Percentiles rank a stretch among this genome's conserved stretches.
Evolutionary conservation across 2,329 filamentous ascomycete genomes (phyloP).

Genomic region (Aspergillus persii): DNA sequence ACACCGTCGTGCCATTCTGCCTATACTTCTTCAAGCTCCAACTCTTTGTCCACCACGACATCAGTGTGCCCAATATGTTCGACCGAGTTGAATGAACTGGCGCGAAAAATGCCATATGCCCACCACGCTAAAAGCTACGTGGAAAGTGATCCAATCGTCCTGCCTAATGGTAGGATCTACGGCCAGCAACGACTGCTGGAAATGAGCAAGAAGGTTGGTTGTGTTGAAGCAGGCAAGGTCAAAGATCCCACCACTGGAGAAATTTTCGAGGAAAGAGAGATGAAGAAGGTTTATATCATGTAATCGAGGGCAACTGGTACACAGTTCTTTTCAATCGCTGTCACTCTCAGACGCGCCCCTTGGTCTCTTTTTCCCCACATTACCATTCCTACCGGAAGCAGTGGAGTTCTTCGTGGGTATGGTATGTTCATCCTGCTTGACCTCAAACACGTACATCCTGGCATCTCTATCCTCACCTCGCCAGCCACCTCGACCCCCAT

Average conservation of each 20-base stretch:
- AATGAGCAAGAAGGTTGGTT: slow-evolving; percentile 74
- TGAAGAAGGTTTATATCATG: slow-evolving; percentile 90
- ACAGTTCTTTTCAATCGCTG: slow-evolving; percentile 22
- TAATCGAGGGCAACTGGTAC: slow-evolving; percentile 38
- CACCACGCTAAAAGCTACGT: slow-evolving; percentile 93
- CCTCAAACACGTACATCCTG: slow-evolving; percentile 47
- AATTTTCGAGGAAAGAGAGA: slow-evolving; percentile 58
- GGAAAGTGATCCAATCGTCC: slow-evolving; percentile 77
- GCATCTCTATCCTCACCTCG: slow-evolving; percentile 48
- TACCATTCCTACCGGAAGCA: slow-evolving; percentile 11
- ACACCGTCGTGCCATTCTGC: slow-evolving; percentile 86
- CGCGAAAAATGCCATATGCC: slow-evolving; percentile 84
- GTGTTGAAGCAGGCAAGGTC: slow-evolving; percentile 60
- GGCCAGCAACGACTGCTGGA: slow-evolving; percentile 70
- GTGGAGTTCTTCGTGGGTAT: neutral
- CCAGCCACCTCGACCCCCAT: slow-evolving; percentile 44
- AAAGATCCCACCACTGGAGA: slow-evolving; percentile 78
- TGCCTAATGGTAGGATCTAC: slow-evolving; percentile 87
- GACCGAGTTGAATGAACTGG: slow-evolving; percentile 89
- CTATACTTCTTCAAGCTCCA: slow-evolving; percentile 55
- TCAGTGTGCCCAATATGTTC: slow-evolving; percentile 94
- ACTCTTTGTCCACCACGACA: slow-evolving; percentile 58
- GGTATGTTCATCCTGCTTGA: slow-evolving; percentile 33
- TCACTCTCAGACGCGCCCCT: slow-evolving; percentile 35
- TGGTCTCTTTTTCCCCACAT: slow-evolving; percentile 34